Percentiles rank a stretch among this genome's conserved stretches.
These are phyloP conservation scores for Fagus crenata DNA, from an alignment of 306 rosid genomes.

Conservation along the genomic window DNA sequence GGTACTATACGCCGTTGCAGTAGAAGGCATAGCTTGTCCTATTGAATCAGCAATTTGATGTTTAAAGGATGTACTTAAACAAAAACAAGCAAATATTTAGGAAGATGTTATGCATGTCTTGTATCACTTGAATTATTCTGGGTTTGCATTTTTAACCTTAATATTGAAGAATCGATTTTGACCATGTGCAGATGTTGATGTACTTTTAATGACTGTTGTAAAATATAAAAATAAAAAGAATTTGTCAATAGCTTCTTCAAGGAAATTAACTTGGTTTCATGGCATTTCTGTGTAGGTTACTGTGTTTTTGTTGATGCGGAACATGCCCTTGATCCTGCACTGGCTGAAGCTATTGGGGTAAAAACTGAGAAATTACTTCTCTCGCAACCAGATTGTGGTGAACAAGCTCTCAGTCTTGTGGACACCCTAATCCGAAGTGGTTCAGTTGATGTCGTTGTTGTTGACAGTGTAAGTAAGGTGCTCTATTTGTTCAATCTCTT, in stretches of 20 bases:
- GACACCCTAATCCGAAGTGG: constrained; percentile 89
- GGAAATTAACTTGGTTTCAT: constrained; percentile 24
- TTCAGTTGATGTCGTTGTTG: constrained; percentile 92
- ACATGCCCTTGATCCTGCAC: constrained; percentile 84
- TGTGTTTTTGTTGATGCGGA: constrained; percentile 93
- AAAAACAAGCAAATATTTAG: not conserved
- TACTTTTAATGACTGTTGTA: constrained; percentile 14
- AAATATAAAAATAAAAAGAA: too few species aligned
- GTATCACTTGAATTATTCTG: not conserved
- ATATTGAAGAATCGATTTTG: not conserved
- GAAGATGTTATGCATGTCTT: not conserved
- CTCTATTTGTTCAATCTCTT: constrained; percentile 3
- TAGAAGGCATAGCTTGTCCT: not conserved
- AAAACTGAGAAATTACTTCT: constrained; percentile 71
- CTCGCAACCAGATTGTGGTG: constrained; percentile 95
- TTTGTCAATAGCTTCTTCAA: constrained; percentile 10
- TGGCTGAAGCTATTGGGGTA: constrained; percentile 83
- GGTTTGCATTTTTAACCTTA: not conserved
- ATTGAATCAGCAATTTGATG: not conserved
- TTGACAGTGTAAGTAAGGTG: constrained; percentile 79
- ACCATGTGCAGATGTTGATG: not conserved
- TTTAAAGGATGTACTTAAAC: not conserved
- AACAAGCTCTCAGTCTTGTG: constrained; percentile 89
- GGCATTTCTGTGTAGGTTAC: constrained; percentile 46
- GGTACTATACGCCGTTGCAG: not conserved